Evolutionary conservation across 2,329 filamentous ascomycete species (phyloP).

Genomic region (Claviceps purpurea): DNA sequence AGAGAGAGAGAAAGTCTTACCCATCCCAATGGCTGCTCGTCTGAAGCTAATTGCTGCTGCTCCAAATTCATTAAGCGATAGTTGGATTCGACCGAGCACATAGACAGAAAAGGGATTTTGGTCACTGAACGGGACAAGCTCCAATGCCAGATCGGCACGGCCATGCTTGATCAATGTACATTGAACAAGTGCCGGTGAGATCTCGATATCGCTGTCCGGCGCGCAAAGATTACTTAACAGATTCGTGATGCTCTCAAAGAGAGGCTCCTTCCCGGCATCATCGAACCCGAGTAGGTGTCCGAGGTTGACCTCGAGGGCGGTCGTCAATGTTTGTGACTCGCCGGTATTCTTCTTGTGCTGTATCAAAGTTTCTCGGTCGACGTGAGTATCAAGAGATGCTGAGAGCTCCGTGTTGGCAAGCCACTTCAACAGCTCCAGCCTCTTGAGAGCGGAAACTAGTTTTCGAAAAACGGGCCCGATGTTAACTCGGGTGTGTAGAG

Average conservation of each 20-base stretch:
- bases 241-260: slow-evolving; percentile 50
- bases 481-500: slow-evolving; percentile 44
- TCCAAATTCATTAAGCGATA: slow-evolving; percentile 61
- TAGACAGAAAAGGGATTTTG: slow-evolving; percentile 58
- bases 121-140: slow-evolving; percentile 42
- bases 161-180: slow-evolving; percentile 47
- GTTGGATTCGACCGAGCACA: slow-evolving; percentile 65
- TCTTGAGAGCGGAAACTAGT: slow-evolving; percentile 56
- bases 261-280: slow-evolving; percentile 33
- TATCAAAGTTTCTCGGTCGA: slow-evolving; percentile 19
- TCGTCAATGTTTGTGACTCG: slow-evolving; percentile 40
- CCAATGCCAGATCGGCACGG: slow-evolving; percentile 44
- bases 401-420: slow-evolving; percentile 46
- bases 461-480: slow-evolving; percentile 58
- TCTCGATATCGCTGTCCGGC: slow-evolving; percentile 50
- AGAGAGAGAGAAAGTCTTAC: slow-evolving; percentile 36
- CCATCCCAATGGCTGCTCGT: slow-evolving; percentile 69
- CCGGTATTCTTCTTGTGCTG: slow-evolving; percentile 29
- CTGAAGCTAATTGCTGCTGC: slow-evolving; percentile 65
- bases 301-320: slow-evolving; percentile 45
- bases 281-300: slow-evolving; percentile 50
- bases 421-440: slow-evolving; percentile 63
- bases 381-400: slow-evolving; percentile 28
- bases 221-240: slow-evolving; percentile 54
- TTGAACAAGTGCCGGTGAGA: slow-evolving; percentile 46